These are phyloP conservation scores for Pseudonitzschia pungens DNA, from an alignment of 108 stramenopile genomes.

Conservation along the genomic window DNA sequence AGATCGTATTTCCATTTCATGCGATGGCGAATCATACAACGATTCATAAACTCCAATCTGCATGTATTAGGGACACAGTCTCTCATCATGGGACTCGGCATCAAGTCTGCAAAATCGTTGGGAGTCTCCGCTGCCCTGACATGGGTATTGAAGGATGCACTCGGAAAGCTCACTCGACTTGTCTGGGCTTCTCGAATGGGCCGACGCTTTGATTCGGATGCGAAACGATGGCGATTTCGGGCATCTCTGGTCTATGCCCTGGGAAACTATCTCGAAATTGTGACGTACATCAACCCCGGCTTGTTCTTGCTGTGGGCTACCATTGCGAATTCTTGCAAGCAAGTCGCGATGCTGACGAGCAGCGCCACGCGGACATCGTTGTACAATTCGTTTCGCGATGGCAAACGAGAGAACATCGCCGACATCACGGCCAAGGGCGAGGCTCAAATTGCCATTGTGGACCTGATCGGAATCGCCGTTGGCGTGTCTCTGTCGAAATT, in stretches of 20 bases:
- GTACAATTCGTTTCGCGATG: slow-evolving; percentile 86
- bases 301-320: slow-evolving; percentile 88
- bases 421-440: slow-evolving; percentile 97
- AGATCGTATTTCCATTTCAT: slow-evolving; percentile 85
- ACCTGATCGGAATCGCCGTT: slow-evolving; percentile 82
- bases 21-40: slow-evolving; percentile 82
- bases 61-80: slow-evolving; percentile 93
- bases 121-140: slow-evolving; percentile 83
- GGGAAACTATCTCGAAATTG: slow-evolving; percentile 88
- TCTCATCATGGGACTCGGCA: slow-evolving; percentile 85
- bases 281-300: slow-evolving; percentile 81
- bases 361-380: slow-evolving; percentile 87
- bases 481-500: slow-evolving; percentile 73
- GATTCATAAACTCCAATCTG: slow-evolving; percentile 87
- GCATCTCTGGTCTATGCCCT: slow-evolving; percentile 73
- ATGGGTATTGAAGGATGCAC: slow-evolving; percentile 94
- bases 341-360: slow-evolving; percentile 89
- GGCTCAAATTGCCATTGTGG: slow-evolving; percentile 94
- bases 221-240: slow-evolving; percentile 94
- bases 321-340: slow-evolving; percentile 88
- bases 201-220: slow-evolving; percentile 89
- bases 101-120: slow-evolving; percentile 46
- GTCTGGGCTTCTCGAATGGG: slow-evolving; percentile 96
- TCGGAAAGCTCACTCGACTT: slow-evolving; percentile 90
- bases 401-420: slow-evolving; percentile 86